Evolutionary conservation across 2,329 filamentous ascomycete genomes (phyloP).

Genomic region (Alternaria triticimaculans): DNA sequence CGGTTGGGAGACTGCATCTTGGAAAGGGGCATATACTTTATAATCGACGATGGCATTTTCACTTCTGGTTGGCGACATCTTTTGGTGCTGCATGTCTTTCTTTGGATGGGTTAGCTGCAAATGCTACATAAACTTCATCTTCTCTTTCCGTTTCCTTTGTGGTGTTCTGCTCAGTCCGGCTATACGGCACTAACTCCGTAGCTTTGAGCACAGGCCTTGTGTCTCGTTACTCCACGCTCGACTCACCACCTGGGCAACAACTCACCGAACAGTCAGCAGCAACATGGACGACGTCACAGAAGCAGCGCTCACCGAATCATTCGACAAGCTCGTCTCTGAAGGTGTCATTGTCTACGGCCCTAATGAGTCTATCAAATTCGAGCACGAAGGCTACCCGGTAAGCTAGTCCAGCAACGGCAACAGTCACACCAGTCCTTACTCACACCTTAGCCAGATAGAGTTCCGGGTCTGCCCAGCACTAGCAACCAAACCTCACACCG

Average conservation of each 20-base stretch:
- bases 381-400: slow-evolving; percentile 38
- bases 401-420: not conserved
- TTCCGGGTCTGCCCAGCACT: slow-evolving; percentile 43
- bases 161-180: slow-evolving; percentile 1
- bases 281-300: slow-evolving; percentile 23
- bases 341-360: slow-evolving; percentile 34
- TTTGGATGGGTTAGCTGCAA: slow-evolving; percentile 13
- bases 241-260: slow-evolving; percentile 6
- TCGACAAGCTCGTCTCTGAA: slow-evolving; percentile 36
- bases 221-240: slow-evolving; percentile 3
- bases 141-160: not conserved
- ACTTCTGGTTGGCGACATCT: slow-evolving; percentile 2
- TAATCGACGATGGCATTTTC: slow-evolving; percentile 9
- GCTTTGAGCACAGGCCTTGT: slow-evolving; percentile 13
- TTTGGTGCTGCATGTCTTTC: slow-evolving; percentile 5
- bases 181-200: slow-evolving; percentile 9
- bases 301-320: slow-evolving; percentile 19
- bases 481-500: slow-evolving; percentile 37
- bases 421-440: not conserved
- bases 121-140: slow-evolving; percentile 11
- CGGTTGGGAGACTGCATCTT: slow-evolving; percentile 5
- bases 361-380: slow-evolving; percentile 23
- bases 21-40: slow-evolving; percentile 9
- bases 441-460: slow-evolving; percentile 30
- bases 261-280: not conserved